Conservation (phyloP, 2,329 filamentous ascomycete genomes). For the Calonectria ilicicola region DNA sequence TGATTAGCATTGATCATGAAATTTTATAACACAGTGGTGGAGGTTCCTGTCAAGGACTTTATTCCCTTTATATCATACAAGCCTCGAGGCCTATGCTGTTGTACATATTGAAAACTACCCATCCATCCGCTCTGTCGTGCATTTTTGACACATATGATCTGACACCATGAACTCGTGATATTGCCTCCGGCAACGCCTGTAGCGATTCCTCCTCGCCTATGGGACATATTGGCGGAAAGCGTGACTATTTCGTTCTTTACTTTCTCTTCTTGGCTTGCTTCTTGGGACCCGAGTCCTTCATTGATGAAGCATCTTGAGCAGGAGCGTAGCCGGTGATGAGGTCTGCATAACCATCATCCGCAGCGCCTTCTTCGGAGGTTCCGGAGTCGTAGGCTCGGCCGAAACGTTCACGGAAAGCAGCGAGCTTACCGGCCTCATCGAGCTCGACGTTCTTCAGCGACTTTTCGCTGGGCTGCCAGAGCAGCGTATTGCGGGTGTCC, state of each 20-base stretch:
- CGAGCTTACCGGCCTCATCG: conserved; percentile 92
- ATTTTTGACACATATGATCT: conserved; percentile 3
- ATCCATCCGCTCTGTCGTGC: conserved; percentile 23
- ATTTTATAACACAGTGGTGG: conserved; percentile 27
- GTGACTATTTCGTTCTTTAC: conserved; percentile 42
- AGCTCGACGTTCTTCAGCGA: conserved; percentile 90
- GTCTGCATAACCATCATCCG: conserved; percentile 52
- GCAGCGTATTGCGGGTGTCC: conserved; percentile 87
- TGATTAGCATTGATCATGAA: conserved; percentile 54
- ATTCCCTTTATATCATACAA: conserved; percentile 51
- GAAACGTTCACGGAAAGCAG: conserved; percentile 86
- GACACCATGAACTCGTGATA: conserved; percentile 4
- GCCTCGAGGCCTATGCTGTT: conserved; percentile 46
- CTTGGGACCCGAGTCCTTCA: conserved; percentile 53
- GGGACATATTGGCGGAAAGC: not conserved
- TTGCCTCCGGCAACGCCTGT: not conserved
- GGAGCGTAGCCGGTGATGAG: conserved; percentile 64
- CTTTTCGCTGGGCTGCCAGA: conserved; percentile 91
- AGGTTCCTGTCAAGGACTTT: conserved; percentile 26
- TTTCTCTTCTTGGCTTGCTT: conserved; percentile 62
- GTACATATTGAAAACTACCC: conserved; percentile 47
- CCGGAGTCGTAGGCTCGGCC: conserved; percentile 83
- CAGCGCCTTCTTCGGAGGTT: conserved; percentile 44
- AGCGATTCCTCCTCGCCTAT: not conserved
- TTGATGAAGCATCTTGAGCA: conserved; percentile 47